Percentiles rank a stretch among this genome's conserved stretches.
Evolutionary conservation across 2,329 filamentous ascomycete species (phyloP).

Genomic region (Talaromyces sp.): DNA sequence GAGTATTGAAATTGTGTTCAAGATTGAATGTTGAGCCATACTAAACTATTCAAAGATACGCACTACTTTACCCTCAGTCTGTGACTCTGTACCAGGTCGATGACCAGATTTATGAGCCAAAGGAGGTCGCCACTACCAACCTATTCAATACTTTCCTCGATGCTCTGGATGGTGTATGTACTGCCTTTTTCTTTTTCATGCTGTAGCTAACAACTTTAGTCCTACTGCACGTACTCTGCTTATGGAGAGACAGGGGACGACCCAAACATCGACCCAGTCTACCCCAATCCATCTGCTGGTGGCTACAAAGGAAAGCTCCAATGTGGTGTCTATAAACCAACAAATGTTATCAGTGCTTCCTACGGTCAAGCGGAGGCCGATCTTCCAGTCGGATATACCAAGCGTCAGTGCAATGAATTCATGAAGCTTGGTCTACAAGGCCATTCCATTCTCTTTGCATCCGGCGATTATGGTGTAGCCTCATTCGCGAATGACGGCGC

Average conservation of each 20-base stretch:
- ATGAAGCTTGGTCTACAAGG: slow-evolving; percentile 53
- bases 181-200: no score
- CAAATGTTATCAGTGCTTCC: slow-evolving; percentile 60
- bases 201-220: slow-evolving; percentile 23
- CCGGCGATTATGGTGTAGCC: slow-evolving; percentile 35
- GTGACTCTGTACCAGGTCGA: slow-evolving; percentile 56
- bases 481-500: slow-evolving; percentile 42
- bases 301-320: slow-evolving; percentile 54
- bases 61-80: slow-evolving; percentile 56
- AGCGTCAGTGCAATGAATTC: slow-evolving; percentile 51
- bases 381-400: slow-evolving; percentile 58
- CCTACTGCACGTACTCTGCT: slow-evolving; percentile 57
- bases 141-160: slow-evolving; percentile 55
- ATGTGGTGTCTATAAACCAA: slow-evolving; percentile 56
- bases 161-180: slow-evolving; percentile 51
- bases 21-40: neutral
- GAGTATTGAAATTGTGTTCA: neutral
- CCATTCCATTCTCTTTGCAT: slow-evolving; percentile 34
- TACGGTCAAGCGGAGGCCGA: slow-evolving; percentile 60
- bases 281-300: slow-evolving; percentile 52
- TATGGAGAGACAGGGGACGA: slow-evolving; percentile 55
- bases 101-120: slow-evolving; percentile 48
- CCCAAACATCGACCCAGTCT: slow-evolving; percentile 53
- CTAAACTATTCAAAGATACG: slow-evolving; percentile 29
- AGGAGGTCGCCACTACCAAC: slow-evolving; percentile 30